These are phyloP conservation scores for Citrus reticulata DNA, from an alignment of 345 rosid genomes.

Conservation along the genomic window DNA sequence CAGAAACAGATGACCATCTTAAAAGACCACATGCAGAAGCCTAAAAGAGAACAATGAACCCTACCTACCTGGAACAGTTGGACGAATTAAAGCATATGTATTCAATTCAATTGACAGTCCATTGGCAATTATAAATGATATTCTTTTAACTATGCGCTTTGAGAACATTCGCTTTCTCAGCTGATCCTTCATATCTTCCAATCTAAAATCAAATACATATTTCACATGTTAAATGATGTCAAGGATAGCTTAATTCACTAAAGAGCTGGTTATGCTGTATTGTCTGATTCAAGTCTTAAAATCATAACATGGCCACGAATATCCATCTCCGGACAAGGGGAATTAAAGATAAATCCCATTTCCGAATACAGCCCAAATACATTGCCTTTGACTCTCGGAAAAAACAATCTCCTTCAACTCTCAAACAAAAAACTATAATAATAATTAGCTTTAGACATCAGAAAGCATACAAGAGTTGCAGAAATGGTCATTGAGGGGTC, in stretches of 20 bases:
- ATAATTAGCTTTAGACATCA: not conserved
- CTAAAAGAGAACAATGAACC: not conserved
- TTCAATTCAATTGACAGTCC: constrained; percentile 76
- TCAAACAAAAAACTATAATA: not conserved
- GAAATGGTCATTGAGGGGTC: not conserved
- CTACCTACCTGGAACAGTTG: constrained; percentile 61
- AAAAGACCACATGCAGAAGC: constrained; percentile 6
- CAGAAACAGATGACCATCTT: not conserved
- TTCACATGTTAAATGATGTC: not conserved
- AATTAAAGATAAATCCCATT: not conserved
- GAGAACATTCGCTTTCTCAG: constrained; percentile 77
- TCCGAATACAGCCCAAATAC: not conserved
- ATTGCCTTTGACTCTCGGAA: not conserved
- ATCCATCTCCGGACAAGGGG: not conserved
- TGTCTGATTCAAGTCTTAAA: not conserved
- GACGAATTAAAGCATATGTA: constrained; percentile 84
- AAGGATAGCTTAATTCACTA: not conserved
- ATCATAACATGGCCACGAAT: not conserved
- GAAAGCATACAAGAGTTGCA: not conserved
- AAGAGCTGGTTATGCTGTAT: too few species aligned
- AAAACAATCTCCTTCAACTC: not conserved
- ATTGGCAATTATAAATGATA: constrained; percentile 49
- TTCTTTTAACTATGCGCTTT: constrained; percentile 69
- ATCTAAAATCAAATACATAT: constrained; percentile 40
- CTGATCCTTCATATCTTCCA: constrained; percentile 89